Evolutionary conservation across 106 monocot genomes (phyloP), one percentile per base, ranked within the genome.

Genomic region (Posidonia australis): DNA sequence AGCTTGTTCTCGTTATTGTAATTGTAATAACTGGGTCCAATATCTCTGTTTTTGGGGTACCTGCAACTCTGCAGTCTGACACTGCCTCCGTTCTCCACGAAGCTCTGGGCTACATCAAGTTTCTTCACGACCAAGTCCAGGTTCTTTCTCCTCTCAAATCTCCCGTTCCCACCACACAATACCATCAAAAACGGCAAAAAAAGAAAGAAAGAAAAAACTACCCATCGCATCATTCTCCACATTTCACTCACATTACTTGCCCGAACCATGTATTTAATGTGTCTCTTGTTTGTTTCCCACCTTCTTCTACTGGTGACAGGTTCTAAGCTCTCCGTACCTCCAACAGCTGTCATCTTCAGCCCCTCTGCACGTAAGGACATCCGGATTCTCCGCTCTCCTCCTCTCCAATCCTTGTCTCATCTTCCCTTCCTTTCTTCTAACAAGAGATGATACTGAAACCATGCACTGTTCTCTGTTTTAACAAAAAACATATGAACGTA

Each of bases 81-180:
- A 84, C 88, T 21, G 84, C 88, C 44, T 84, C 84, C 1, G 88
- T 88, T 56, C 84, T 88, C 12, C 76, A 84, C 51, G 88, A 88
- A 81, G 88, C 81, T 44, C 67, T 84, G 56, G 81, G 81, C 28
- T 88, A 88, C 73, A 88, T 88, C 76, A 78, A 78, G 36, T 88
- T 88, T 69, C 83, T 88, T 17, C 88, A 88, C 54, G 84, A 85
- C 75, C 84, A 89, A 56, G 84, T 88, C 60, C 79, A 84, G 88
- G 84, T 80, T 22, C 42, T 32, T 13, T 5, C 18, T 46, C 27
- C 13, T 23, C 57, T 56, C 68, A 44, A 31, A 22, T 58, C 29
- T 25, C 44, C 57, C 57, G n/a, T n/a, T n/a, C n/a, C 5, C 6
- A 51, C 49, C 16, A 51, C n/a, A 51, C n/a, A n/a, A n/a, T n/a